Conservation (phyloP, 108 stramenopile genomes). For the Licmophora abbreviata region DNA sequence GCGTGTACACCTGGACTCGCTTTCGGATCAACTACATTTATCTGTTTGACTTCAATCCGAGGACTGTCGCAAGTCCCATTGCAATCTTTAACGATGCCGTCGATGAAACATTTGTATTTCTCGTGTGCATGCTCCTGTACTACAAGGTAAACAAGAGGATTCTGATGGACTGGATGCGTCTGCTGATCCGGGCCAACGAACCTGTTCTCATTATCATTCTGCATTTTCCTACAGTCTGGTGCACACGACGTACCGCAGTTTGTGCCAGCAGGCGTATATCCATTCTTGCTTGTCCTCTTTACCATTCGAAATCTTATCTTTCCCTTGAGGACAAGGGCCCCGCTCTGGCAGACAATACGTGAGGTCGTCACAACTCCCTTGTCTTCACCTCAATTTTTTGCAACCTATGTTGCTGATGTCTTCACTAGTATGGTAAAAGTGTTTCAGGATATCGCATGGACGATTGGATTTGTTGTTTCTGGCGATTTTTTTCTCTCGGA, state of each 20-base stretch:
- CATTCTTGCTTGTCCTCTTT: conserved; percentile 66
- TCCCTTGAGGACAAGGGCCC: conserved; percentile 59
- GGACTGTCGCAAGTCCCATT: conserved; percentile 58
- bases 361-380: conserved; percentile 69
- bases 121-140: conserved; percentile 58
- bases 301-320: conserved; percentile 61
- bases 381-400: conserved; percentile 75
- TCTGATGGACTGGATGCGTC: background rate
- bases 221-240: conserved; percentile 23
- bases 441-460: conserved; percentile 87
- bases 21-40: conserved; percentile 87
- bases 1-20: conserved; percentile 79
- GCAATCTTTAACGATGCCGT: conserved; percentile 79
- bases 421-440: conserved; percentile 91
- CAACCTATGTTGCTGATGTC: conserved; percentile 79
- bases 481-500: conserved; percentile 73
- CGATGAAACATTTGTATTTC: conserved; percentile 73
- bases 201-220: no score
- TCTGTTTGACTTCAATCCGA: conserved; percentile 83
- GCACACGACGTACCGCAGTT: conserved; percentile 60
- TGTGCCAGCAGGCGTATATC: conserved; percentile 74
- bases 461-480: conserved; percentile 69
- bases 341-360: conserved; percentile 76
- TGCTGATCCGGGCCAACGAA: no score
- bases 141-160: conserved; percentile 45